Evolutionary conservation across 2,329 filamentous ascomycete genomes (phyloP), one percentile per base, ranked within the genome.

Genomic region (Xenosphaeropsis pyriputrescens): DNA sequence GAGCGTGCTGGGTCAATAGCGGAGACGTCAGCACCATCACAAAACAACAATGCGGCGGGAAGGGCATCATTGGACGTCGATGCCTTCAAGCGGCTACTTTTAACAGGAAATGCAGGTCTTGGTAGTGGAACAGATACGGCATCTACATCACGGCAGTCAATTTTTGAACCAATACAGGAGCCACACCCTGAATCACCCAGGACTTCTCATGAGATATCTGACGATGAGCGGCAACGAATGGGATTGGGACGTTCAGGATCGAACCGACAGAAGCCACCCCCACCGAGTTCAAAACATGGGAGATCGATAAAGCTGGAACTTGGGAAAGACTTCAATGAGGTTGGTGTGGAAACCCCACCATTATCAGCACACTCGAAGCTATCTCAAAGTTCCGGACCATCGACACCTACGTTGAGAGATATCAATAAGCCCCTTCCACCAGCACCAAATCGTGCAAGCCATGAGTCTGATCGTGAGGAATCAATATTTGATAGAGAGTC

Each of bases 261-360:
- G 31, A 60, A 67, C 45, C 81, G 79, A 52, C 76, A 73, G 57
- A 73, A 72, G 44, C 79, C 80, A 12, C 82, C 83, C 5, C 79
- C 80, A 6, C 82, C 82, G 9, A 85, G 71, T 51, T 85, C 80
- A 37, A 74, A 82, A 39, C 82, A 88, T 58, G 85, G 85, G 4
- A 88, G 80, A 56, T 67, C 78, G 14, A 80, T 89, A 45, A 74
- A 67, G 45, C 55, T 62, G 32, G 60, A 68, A 49, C 46, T 62
- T 42, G 60, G 58, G 37, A 53, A 50, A 37, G 46, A 64, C 41
- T 14, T 19, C n/a, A 26, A 11, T 9, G 22, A 26, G 3, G 22
- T 9, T 26, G 22, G 12, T 26, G 22, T 26, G 22, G 22, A 26
- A 26, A 26, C 22, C 22, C 22, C 22, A 26, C 22, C 22, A 9